Base-by-base conservation (phyloP, 371 early-diverging fungal species). In the Mucor mucedo region DNA sequence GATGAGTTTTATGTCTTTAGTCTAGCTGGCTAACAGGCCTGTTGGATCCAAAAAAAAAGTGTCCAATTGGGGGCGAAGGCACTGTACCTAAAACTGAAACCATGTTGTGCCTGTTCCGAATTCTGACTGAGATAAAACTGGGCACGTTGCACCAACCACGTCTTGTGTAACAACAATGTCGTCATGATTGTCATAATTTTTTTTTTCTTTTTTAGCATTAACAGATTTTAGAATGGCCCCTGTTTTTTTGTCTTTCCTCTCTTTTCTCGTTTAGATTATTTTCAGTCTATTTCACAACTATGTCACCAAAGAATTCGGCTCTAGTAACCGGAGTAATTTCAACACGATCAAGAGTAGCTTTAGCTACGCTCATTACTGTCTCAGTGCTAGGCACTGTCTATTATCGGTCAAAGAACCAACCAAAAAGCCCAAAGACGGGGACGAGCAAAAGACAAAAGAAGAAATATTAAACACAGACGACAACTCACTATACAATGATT, bases 341-440 rank as follows among this genome's bases (percentile, higher is more conserved):
- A 39, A 52, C 53, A 5, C 28, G 58, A 47, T 65, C 65, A 5
- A 59, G 48, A 33, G 52, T 65, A 0, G 65, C 65, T 6, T 48
- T 65, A 27, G 65, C 21, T 13, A 65, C 65, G 6, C 55, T 65
- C 5, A 65, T 65, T 27, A 65, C 48, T 0, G 55, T 55, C 10
- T 65, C 65, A 55, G 65, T 65, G 27, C 42, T 60, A 2, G 65
- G 65, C 2, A 65, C 40, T 11, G 53, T 65, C 27, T 65, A 65
- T 42, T 65, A 65, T 10, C 7, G 50, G 32, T 4, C 10, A n/a
- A 47, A 48, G 40, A 28, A 50, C 10, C 45, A 49, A 33, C n/a
- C 28, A 35, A 66, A 27, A n/a, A 47, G 9, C 28, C 35, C 8
- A 35, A 35, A 35, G 35, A 29, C 16, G 13, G 32, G 2, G 50